phyloP scores from a whole-genome alignment of 495 filamentous ascomycete genomes.

The Penicilliopsis zonata region DNA sequence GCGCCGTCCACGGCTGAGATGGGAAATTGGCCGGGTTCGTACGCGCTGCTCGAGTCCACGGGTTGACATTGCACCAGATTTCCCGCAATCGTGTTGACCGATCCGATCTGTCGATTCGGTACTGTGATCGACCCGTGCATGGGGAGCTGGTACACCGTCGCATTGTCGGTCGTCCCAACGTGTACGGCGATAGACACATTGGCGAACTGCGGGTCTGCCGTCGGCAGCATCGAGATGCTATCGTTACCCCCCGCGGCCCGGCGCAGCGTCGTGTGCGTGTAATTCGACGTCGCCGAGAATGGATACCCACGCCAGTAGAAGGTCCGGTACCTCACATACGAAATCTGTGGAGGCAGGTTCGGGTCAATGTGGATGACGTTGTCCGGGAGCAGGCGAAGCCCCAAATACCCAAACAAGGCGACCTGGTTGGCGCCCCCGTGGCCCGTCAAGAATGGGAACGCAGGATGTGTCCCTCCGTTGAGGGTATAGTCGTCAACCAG shows the following conservation, averaged over 20 bases:
- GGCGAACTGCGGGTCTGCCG: conserved; percentile 33
- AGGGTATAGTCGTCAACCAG: conserved; percentile 47
- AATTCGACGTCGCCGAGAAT: conserved; percentile 48
- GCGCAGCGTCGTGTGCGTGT: conserved; percentile 51
- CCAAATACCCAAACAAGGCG: conserved; percentile 48
- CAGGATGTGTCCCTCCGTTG: conserved; percentile 58
- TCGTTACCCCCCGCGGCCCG: no score
- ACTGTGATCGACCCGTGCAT: conserved; percentile 40
- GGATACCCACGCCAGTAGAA: conserved; percentile 62
- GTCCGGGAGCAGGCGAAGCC: conserved; percentile 41
- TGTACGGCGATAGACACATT: conserved; percentile 39
- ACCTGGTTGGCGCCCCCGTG: conserved; percentile 54
- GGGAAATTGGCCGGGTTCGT: conserved; percentile 60
- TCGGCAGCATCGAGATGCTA: conserved; percentile 19
- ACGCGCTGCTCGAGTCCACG: conserved; percentile 32
- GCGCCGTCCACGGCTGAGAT: conserved; percentile 59
- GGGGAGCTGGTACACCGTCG: conserved; percentile 35
- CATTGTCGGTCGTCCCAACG: conserved; percentile 23
- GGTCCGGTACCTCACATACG: conserved; percentile 47
- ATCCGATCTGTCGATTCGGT: conserved; percentile 42
- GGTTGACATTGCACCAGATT: conserved; percentile 61
- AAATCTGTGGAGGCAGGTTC: conserved; percentile 49
- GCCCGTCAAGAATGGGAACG: conserved; percentile 57
- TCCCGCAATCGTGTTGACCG: conserved; percentile 33
- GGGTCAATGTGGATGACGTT: conserved; percentile 43